These are phyloP conservation scores for Fusarium hainanense DNA, from an alignment of 2,329 filamentous ascomycete species.

Conservation along the genomic window DNA sequence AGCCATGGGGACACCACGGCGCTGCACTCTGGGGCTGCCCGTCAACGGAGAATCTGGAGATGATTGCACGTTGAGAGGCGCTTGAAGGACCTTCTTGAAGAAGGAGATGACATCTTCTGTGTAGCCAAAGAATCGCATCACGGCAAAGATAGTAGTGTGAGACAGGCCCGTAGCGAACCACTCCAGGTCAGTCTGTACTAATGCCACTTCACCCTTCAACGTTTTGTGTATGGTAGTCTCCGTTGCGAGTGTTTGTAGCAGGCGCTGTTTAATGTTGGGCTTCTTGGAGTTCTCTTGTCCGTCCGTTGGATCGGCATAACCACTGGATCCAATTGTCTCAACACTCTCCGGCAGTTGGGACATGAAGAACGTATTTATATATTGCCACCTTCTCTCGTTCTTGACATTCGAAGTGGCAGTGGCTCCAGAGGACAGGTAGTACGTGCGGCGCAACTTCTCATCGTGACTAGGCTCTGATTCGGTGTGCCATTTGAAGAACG, in stretches of 20 bases:
- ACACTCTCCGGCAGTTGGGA: background rate
- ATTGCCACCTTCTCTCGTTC: background rate
- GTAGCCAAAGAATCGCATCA: constrained; percentile 5
- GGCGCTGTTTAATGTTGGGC: constrained; percentile 3
- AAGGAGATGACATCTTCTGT: background rate
- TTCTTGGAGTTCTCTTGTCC: background rate
- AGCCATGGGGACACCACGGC: constrained; percentile 3
- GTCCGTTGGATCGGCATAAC: background rate
- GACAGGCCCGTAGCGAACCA: background rate
- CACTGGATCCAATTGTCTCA: background rate
- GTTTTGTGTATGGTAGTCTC: background rate
- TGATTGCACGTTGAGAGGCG: background rate
- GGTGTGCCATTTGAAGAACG: background rate
- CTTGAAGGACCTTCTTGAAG: background rate
- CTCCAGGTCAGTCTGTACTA: constrained; percentile 3
- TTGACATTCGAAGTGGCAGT: background rate
- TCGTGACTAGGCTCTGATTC: background rate
- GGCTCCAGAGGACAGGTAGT: background rate
- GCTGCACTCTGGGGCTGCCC: background rate
- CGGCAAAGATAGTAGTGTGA: background rate
- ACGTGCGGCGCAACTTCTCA: background rate
- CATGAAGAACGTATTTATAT: background rate
- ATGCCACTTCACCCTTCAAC: background rate
- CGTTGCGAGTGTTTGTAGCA: background rate
- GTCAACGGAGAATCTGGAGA: background rate